Evolutionary conservation across 495 filamentous ascomycete species (phyloP), one percentile per base, ranked within the genome.

Genomic region (Neurospora sp.): DNA sequence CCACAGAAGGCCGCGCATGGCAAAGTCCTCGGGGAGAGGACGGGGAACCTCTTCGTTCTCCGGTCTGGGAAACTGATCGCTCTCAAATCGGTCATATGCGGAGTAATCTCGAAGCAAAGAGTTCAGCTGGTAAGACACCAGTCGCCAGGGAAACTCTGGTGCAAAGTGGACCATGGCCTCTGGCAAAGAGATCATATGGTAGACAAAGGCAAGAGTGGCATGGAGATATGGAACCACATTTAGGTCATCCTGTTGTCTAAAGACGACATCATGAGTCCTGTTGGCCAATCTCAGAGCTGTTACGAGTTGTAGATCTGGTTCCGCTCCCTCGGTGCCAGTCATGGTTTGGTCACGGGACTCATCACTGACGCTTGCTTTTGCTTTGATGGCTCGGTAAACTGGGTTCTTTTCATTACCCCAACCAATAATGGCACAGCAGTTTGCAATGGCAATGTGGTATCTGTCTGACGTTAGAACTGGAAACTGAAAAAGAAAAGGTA

Each of bases 21-120:
- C 84, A 74, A 89, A 97, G 75, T 99, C 96, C 75, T 98, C 96
- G 0, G 93, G 90, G 0, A 97, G 79, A 5, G 93, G 93, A n/a
- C 87, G 83, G 77, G 83, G 9, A 71, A 72, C 69, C 16, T 77
- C 78, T 31, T 83, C 86, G 54, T 89, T 86, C 3, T 89, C 84
- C 7, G 85, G 78, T 66, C 78, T 74, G 0, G 88, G 90, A 69
- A 92, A 91, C 0, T 76, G 75, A 42, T 85, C 78, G 39, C 78
- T 77, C 69, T 89, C 87, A 40, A 91, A 82, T 1, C 85, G 85
- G 14, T 79, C 74, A 69, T 84, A 82, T 16, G 77, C 79, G 18
- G 85, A 81, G 20, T 77, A 84, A 5, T 81, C 82, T 8, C 83
- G 76, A 20, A 84, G 75, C 11, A 96, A 83, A 14, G 83, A 86